These are phyloP conservation scores for Begonia peltatifolia DNA, from an alignment of 306 rosid genomes.

Conservation along the genomic window DNA sequence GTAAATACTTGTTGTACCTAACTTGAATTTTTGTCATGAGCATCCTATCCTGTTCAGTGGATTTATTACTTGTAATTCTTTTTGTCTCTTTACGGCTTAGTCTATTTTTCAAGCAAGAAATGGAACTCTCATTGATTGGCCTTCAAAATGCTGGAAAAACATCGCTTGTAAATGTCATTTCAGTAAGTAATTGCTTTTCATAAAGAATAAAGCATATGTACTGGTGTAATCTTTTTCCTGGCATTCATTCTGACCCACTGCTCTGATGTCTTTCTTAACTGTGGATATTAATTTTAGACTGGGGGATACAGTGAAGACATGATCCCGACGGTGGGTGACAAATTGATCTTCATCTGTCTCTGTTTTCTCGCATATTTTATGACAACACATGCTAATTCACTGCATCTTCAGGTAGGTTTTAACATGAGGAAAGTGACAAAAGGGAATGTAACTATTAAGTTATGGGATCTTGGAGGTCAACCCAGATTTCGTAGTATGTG, in stretches of 20 bases:
- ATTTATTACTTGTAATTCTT: not conserved
- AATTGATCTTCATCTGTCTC: no score
- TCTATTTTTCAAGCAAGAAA: slow-evolving; percentile 64
- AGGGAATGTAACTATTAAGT: slow-evolving; percentile 55
- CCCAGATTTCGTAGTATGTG: slow-evolving; percentile 67
- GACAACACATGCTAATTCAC: slow-evolving; percentile 1
- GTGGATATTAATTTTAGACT: slow-evolving; percentile 21
- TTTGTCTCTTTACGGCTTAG: slow-evolving; percentile 11
- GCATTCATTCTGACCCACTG: slow-evolving; percentile 9
- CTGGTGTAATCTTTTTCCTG: not conserved
- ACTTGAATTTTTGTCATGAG: not conserved
- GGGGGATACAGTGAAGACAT: slow-evolving; percentile 67
- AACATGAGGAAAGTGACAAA: slow-evolving; percentile 60
- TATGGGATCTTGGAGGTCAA: slow-evolving; percentile 72
- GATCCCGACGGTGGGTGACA: slow-evolving; percentile 43
- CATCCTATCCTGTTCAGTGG: not conserved
- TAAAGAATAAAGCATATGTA: not conserved
- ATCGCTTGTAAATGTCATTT: slow-evolving; percentile 59
- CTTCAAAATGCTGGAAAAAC: slow-evolving; percentile 76
- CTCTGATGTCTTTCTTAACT: slow-evolving; percentile 7
- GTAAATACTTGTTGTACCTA: no score
- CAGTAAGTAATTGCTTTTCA: slow-evolving; percentile 25
- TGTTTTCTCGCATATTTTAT: not conserved
- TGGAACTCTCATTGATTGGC: slow-evolving; percentile 59
- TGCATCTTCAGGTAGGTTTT: slow-evolving; percentile 47